Percentiles rank a stretch among this genome's conserved stretches.
Evolutionary conservation across 192 early-diverging fungal species (phyloP).

Genomic region (Chytriomyces sp.): DNA sequence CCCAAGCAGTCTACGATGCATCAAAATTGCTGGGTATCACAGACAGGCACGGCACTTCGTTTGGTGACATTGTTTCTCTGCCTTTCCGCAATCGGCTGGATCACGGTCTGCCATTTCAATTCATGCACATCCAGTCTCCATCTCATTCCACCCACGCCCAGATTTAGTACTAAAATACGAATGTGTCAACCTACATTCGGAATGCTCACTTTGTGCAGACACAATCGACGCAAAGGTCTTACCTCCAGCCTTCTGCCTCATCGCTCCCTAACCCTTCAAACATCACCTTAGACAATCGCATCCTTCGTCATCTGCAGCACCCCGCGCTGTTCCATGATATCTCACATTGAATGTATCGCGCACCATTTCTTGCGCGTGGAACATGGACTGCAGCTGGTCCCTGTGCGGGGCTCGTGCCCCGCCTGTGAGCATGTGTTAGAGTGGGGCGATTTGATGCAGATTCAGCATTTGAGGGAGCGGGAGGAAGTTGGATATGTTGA

Average conservation of each 20-base stretch:
- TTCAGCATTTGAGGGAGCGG: background rate
- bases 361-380: conserved; percentile 37
- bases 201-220: conserved; percentile 1
- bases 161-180: background rate
- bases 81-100: conserved; percentile 1
- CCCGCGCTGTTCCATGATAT: conserved; percentile 29
- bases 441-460: conserved; percentile 48
- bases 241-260: background rate
- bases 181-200: background rate
- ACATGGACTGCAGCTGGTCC: conserved; percentile 24
- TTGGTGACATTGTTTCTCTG: background rate
- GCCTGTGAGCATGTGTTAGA: conserved; percentile 26
- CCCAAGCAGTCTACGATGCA: conserved; percentile 14
- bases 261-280: background rate
- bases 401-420: conserved; percentile 44
- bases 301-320: conserved; percentile 20
- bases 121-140: background rate
- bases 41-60: conserved; percentile 22
- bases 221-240: background rate
- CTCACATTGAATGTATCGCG: conserved; percentile 45
- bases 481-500: background rate
- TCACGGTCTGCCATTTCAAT: background rate
- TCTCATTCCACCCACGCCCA: background rate
- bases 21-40: conserved; percentile 9
- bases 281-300: background rate